Evolutionary conservation across 2,329 filamentous ascomycete genomes (phyloP).

Genomic region (Didymella pinodella): DNA sequence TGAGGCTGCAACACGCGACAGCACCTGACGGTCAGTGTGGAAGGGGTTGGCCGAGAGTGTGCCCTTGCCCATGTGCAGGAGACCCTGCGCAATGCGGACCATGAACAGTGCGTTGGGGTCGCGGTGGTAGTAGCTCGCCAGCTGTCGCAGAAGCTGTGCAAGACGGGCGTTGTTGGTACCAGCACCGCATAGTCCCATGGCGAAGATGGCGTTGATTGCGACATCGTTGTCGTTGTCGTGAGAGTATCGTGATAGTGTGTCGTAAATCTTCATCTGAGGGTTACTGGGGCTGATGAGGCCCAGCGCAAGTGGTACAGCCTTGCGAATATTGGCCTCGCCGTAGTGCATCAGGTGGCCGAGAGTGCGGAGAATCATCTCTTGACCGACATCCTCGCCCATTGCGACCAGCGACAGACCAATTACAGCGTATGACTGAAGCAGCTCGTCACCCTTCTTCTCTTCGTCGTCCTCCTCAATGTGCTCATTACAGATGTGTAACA

Average conservation of each 20-base stretch:
- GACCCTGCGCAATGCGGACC: slow-evolving; percentile 97
- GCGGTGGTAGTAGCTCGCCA: slow-evolving; percentile 97
- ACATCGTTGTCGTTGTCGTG: slow-evolving; percentile 99
- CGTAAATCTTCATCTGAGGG: slow-evolving; percentile 99
- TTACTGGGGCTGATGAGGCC: slow-evolving; percentile 96
- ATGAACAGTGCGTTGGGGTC: slow-evolving; percentile 97
- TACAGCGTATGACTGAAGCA: slow-evolving; percentile 95
- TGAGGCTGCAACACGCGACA: slow-evolving; percentile 88
- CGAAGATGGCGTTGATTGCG: slow-evolving; percentile 97
- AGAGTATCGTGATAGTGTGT: slow-evolving; percentile 94
- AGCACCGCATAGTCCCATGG: slow-evolving; percentile 95
- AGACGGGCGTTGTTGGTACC: slow-evolving; percentile 98
- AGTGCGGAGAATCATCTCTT: slow-evolving; percentile 97
- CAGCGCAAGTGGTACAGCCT: slow-evolving; percentile 95
- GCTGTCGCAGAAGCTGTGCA: slow-evolving; percentile 89
- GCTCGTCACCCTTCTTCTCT: slow-evolving; percentile 88
- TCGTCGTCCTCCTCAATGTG: slow-evolving; percentile 94
- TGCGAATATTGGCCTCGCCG: slow-evolving; percentile 94
- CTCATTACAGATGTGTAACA: slow-evolving; percentile 97
- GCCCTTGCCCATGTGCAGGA: slow-evolving; percentile 99
- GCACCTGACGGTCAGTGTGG: slow-evolving; percentile 95
- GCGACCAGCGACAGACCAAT: slow-evolving; percentile 91
- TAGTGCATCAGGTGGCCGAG: slow-evolving; percentile 99
- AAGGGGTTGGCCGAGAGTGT: slow-evolving; percentile 97
- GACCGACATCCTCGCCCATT: slow-evolving; percentile 98